phyloP scores from a whole-genome alignment of 371 early-diverging fungal genomes.

The Lichtheimia ramosa region DNA sequence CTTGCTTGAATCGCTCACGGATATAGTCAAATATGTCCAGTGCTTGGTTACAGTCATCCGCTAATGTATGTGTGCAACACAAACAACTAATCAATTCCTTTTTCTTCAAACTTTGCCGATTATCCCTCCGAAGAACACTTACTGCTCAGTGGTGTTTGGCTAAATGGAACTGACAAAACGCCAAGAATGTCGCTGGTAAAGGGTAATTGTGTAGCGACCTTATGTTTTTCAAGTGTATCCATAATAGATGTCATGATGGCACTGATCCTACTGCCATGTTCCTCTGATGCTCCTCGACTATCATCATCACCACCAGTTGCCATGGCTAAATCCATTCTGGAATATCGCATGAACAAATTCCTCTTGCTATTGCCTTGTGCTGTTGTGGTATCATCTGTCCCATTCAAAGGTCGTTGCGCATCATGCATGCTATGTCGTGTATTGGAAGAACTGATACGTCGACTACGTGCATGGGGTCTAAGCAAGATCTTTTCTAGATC shows the following conservation, averaged over 20 bases:
- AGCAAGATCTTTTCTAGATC: constrained; percentile 35
- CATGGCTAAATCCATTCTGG: constrained; percentile 14
- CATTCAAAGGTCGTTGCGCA: background rate
- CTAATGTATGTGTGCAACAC: constrained; percentile 15
- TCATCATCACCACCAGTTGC: background rate
- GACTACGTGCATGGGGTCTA: constrained; percentile 12
- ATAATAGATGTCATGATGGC: constrained; percentile 19
- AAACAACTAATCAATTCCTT: too few relatives aligned
- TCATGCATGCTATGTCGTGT: constrained; percentile 1
- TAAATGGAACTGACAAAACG: constrained; percentile 34
- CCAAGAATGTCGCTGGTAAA: constrained; percentile 33
- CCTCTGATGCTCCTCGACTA: constrained; percentile 8
- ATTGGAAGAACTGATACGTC: constrained; percentile 23
- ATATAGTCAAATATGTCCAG: constrained; percentile 52
- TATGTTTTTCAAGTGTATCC: constrained; percentile 34
- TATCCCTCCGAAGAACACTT: constrained; percentile 1
- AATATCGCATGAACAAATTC: constrained; percentile 13
- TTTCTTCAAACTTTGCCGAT: background rate
- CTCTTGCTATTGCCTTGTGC: background rate
- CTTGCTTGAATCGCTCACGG: constrained; percentile 27
- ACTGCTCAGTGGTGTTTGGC: constrained; percentile 28
- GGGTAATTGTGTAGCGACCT: constrained; percentile 38
- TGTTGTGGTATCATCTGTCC: background rate
- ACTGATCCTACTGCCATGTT: constrained; percentile 4
- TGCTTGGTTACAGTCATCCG: constrained; percentile 41